Base-by-base conservation (phyloP, 2,329 filamentous ascomycete species). In the Dactylellina leptospora region DNA sequence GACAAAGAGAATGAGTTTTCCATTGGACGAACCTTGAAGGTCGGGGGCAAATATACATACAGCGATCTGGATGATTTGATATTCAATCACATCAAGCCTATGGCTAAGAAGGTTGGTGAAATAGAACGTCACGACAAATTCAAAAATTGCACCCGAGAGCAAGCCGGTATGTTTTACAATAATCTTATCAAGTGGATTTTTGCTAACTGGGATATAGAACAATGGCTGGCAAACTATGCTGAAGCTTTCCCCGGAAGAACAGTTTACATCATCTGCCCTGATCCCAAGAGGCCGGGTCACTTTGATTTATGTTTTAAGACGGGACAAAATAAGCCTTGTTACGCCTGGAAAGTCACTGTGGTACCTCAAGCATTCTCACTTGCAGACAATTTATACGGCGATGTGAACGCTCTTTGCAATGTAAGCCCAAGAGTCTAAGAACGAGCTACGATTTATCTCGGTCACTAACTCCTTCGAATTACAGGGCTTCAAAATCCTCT, bases 1-100 rank as follows among this genome's bases (percentile, higher is more conserved):
- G 91, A 96, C 80, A 99, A 99, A 81, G 92, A 96, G 74, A 97
- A 92, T 74, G 93, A 97, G 79, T 97, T 97, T 79, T 93, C 92
- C 0, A 89, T 97, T 2, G 95, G 95, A 74, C 89, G 89, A 76
- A 88, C 89, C 42, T 85, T 99, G 59, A 90, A 91, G 74, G 91
- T 99, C 59, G 90, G 88, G 30, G 90, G 91, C 76, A 93, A 93
- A 79, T 93, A 92, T 81, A 93, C 87, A 5, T 99, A 99, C 82
- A 92, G 88, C 72, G 95, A 99, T 88, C 84, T 99, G 73, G 95
- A 99, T 81, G 95, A 99, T 80, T 81, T 99, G 82, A 97, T 99
- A 76, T 93, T 96, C 78, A 90, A 95, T 78, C 95, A 99, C 79
- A 91, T 99, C 78, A 95, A 96, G 82, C 91, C 93, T 56, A 99